Base-by-base conservation (phyloP, 2,329 filamentous ascomycete genomes). In the Ascomycota sp. region DNA sequence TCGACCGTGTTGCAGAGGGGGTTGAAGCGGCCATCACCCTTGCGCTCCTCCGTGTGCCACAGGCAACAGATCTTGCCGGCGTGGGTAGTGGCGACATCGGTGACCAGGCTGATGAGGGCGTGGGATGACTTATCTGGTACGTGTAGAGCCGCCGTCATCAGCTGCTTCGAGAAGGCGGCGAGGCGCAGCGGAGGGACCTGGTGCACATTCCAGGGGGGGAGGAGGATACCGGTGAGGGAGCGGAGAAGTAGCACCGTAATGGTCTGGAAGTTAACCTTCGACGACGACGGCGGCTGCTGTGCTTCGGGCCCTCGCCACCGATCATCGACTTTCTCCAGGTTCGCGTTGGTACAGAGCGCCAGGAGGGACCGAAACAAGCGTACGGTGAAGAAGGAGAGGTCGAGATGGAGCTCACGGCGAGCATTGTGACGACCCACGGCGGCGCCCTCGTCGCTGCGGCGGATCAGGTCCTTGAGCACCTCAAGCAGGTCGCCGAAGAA, bases 401-500 rank as follows among this genome's bases (percentile, higher is more conserved):
- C 91, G 29, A 98, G 73, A 44, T 85, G 79, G 4, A 95, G 66
- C 27, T 75, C 65, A 26, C 74, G 68, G 33, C 82, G 77, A 29
- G 82, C 78, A 54, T 83, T 86, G 55, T 79, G 75, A 11, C 75
- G 48, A 4, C 57, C 60, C 2, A 50, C 55, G 8, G 60, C 56
- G 4, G 60, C 61, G 11, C 64, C 58, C 0, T 63, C 60, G 43
- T 76, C 67, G 30, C 78, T 76, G 40, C 85, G 70, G 4, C 71
- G 69, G 42, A 95, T 86, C 27, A 98, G 67, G 38, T 98, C 89
- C 51, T 92, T 91, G 24, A 98, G 62, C 1, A 83, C 86, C 53
- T 95, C 89, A 8, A 98, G 68, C 20, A 98, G 64, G 47, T 98
- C 89, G 20, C 86, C 89, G 43, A 98, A 98, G 60, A 98, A 95